Evolutionary conservation across 495 filamentous ascomycete genomes (phyloP).

Genomic region (Darksidea phi): DNA sequence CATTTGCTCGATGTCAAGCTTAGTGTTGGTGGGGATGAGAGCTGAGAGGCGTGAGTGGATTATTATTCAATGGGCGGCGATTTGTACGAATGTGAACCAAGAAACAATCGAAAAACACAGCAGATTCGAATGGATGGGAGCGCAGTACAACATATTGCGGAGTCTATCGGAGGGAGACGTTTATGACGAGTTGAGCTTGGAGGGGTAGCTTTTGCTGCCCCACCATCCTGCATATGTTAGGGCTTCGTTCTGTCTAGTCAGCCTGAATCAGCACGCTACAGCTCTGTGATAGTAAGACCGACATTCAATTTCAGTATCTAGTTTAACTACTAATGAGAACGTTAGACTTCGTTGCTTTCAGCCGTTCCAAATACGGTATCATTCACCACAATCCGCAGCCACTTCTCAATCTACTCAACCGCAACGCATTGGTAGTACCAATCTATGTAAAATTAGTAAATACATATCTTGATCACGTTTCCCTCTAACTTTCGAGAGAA

Average conservation of each 20-base stretch:
- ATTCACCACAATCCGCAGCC: too few relatives aligned
- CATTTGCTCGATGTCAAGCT: constrained; percentile 42
- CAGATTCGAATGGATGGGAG: background rate
- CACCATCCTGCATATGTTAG: constrained; percentile 1
- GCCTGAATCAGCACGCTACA: constrained; percentile 4
- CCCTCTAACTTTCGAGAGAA: too few relatives aligned
- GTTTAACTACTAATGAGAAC: too few relatives aligned
- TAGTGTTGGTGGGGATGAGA: background rate
- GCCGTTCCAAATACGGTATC: too few relatives aligned
- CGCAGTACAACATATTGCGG: background rate
- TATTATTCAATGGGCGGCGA: too few relatives aligned
- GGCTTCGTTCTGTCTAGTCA: constrained; percentile 9
- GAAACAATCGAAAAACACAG: background rate
- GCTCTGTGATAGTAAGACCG: too few relatives aligned
- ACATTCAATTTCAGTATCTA: too few relatives aligned
- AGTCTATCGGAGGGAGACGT: background rate
- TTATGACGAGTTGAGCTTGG: constrained; percentile 8
- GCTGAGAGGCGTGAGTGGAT: too few relatives aligned
- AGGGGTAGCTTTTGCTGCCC: constrained; percentile 19
- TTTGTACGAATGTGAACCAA: too few relatives aligned
- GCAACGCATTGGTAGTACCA: constrained; percentile 32
- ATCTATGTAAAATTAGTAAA: constrained; percentile 17
- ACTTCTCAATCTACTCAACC: background rate
- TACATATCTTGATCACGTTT: too few relatives aligned
- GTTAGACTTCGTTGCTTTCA: too few relatives aligned